phyloP scores from a whole-genome alignment of 192 early-diverging fungal species.

The Spizellomyces punctatus region DNA sequence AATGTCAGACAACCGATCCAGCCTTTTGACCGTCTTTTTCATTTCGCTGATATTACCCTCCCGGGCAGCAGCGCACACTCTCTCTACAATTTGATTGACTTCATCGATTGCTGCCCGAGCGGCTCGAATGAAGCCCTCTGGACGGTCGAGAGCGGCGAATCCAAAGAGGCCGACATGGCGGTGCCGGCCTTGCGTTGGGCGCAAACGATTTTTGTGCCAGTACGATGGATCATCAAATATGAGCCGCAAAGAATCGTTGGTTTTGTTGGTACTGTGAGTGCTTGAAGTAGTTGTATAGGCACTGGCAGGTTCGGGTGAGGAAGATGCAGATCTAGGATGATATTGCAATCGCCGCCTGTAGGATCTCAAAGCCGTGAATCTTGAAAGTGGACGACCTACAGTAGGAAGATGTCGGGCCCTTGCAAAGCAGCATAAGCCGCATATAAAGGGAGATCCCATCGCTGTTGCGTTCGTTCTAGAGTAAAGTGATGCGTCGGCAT shows the following conservation, averaged over 20 bases:
- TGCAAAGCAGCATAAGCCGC: too few relatives aligned
- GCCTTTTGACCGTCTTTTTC: slow-evolving; percentile 77
- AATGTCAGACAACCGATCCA: slow-evolving; percentile 86
- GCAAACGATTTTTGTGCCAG: slow-evolving; percentile 15
- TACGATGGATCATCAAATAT: slow-evolving; percentile 19
- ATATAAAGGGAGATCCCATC: too few relatives aligned
- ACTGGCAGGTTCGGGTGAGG: too few relatives aligned
- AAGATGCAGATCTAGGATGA: too few relatives aligned
- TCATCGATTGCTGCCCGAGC: slow-evolving; percentile 18
- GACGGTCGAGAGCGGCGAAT: slow-evolving; percentile 19
- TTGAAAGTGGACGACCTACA: too few relatives aligned
- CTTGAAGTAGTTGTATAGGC: too few relatives aligned
- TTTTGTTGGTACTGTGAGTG: too few relatives aligned
- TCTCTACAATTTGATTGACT: slow-evolving; percentile 14
- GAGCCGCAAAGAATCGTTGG: slow-evolving; percentile 12
- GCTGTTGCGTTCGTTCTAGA: too few relatives aligned
- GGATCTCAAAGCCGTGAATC: too few relatives aligned
- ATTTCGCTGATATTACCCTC: slow-evolving; percentile 50
- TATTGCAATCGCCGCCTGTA: too few relatives aligned
- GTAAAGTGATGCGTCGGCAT: too few relatives aligned
- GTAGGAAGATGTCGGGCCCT: too few relatives aligned
- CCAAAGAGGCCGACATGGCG: slow-evolving; percentile 30
- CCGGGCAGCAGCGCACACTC: slow-evolving; percentile 14
- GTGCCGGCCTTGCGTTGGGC: neutral
- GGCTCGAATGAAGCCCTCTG: slow-evolving; percentile 26